Evolutionary conservation across 805 yeast species (phyloP).

Genomic region (Nakazawaea pomicola): DNA sequence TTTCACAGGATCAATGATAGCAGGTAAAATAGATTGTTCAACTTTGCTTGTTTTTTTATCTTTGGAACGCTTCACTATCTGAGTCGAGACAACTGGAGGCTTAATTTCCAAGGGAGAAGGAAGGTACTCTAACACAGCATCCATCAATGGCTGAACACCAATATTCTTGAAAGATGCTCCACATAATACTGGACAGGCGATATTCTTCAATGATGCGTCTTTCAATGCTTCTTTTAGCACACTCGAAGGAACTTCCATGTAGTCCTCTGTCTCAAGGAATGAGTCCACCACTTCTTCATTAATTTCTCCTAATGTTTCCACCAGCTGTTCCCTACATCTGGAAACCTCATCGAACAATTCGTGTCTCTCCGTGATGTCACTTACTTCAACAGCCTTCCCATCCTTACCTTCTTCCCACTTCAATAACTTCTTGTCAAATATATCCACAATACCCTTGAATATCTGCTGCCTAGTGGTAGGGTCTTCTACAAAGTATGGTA

Average conservation of each 20-base stretch:
- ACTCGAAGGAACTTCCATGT: slow-evolving; percentile 53
- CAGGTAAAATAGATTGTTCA: slow-evolving; percentile 22
- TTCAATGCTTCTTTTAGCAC: slow-evolving; percentile 59
- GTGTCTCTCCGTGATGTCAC: slow-evolving; percentile 32
- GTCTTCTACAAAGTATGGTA: slow-evolving; percentile 63
- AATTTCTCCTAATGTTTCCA: slow-evolving; percentile 79
- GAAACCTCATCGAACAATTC: slow-evolving; percentile 40
- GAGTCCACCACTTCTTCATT: slow-evolving; percentile 76
- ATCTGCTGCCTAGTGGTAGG: slow-evolving; percentile 27
- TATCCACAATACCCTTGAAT: slow-evolving; percentile 74
- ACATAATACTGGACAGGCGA: slow-evolving; percentile 76
- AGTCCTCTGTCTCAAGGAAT: slow-evolving; percentile 72
- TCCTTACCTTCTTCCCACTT: slow-evolving; percentile 40
- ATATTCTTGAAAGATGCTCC: slow-evolving; percentile 91
- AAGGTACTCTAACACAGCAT: slow-evolving; percentile 69
- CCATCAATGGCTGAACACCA: slow-evolving; percentile 92
- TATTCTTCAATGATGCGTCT: slow-evolving; percentile 51
- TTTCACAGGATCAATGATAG: slow-evolving; percentile 30
- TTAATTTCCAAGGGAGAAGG: slow-evolving; percentile 75
- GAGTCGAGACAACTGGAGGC: slow-evolving; percentile 46
- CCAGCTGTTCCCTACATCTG: slow-evolving; percentile 64
- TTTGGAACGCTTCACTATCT: slow-evolving; percentile 17
- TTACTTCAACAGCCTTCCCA: slow-evolving; percentile 49
- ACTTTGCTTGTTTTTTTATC: slow-evolving; percentile 16
- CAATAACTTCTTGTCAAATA: slow-evolving; percentile 56